Conservation (phyloP, 2,329 filamentous ascomycete genomes). For the Beauveria bassiana region DNA sequence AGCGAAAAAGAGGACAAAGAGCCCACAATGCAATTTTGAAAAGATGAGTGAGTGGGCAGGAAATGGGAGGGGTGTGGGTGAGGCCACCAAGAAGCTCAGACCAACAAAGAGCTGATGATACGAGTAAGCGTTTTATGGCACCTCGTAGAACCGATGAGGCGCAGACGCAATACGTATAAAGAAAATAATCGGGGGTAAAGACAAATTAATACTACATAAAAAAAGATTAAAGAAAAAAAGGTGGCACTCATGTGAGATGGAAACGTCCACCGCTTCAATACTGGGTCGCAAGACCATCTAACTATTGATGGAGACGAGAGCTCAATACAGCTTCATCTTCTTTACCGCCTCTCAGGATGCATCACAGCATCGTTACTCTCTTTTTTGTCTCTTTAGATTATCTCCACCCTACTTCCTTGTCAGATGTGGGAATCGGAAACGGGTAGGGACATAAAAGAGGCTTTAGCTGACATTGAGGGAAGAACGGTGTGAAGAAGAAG, state of each 20-base stretch:
- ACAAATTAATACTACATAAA: too few relatives aligned
- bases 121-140: conserved; percentile 1
- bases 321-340: not conserved
- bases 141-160: not conserved
- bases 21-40: not conserved
- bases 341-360: not conserved
- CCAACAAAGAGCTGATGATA: not conserved
- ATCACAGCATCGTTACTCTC: too few relatives aligned
- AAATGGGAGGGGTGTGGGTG: not conserved
- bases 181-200: not conserved
- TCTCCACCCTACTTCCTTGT: too few relatives aligned
- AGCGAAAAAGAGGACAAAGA: not conserved
- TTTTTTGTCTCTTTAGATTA: too few relatives aligned
- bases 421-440: too few relatives aligned
- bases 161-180: not conserved
- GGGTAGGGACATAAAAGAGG: too few relatives aligned
- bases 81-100: conserved; percentile 8
- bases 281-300: not conserved
- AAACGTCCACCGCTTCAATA: not conserved
- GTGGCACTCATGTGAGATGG: too few relatives aligned
- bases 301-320: not conserved
- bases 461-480: too few relatives aligned
- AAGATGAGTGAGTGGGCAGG: too few relatives aligned
- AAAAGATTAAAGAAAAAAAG: too few relatives aligned
- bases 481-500: too few relatives aligned